Percentiles rank a stretch among this genome's conserved stretches.
These are phyloP conservation scores for Paecilomyces niveus DNA, from an alignment of 2,329 filamentous ascomycete species.

Conservation along the genomic window DNA sequence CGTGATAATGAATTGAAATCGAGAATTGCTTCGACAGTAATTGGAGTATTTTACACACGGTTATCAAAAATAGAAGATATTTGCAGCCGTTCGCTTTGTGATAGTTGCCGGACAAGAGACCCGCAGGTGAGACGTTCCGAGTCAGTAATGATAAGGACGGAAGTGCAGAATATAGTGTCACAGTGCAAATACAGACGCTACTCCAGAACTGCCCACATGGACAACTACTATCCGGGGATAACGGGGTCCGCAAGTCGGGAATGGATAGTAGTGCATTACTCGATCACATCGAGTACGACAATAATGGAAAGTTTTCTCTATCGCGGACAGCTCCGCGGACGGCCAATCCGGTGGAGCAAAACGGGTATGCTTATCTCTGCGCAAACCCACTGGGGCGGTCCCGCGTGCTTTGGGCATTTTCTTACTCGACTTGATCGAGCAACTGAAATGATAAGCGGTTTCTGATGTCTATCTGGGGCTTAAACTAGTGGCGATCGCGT, in stretches of 20 bases:
- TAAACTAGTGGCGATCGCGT: neutral
- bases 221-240: no score
- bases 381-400: neutral
- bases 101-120: no score
- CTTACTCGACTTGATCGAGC: conserved; percentile 12
- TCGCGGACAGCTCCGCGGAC: neutral
- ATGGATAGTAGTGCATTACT: neutral
- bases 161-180: no score
- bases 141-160: no score
- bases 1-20: no score
- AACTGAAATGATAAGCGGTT: conserved; percentile 1
- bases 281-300: neutral
- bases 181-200: no score
- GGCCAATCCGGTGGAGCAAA: neutral
- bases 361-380: neutral
- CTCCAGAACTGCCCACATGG: no score
- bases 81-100: no score
- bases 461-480: neutral
- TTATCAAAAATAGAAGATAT: no score
- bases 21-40: no score
- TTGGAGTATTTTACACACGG: no score
- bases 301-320: neutral
- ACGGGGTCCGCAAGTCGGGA: neutral
- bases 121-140: no score
- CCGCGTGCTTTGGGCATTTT: neutral